Conservation (phyloP, 164 flowering plant genomes). For the Euptelea pleiosperma region DNA sequence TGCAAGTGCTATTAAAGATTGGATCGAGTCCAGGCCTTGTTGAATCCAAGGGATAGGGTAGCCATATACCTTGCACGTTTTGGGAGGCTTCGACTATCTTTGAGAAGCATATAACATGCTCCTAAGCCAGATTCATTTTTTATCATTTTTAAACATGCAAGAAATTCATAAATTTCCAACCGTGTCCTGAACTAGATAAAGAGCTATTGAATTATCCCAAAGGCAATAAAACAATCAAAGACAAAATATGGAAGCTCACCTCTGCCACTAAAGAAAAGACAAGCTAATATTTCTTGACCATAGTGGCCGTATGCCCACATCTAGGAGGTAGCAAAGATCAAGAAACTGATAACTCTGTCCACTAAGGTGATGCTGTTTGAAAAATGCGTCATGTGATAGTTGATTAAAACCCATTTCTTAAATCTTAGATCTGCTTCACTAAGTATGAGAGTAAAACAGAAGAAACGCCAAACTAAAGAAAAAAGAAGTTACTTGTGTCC, state of each 20-base stretch:
- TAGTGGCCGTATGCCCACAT: slow-evolving; percentile 96
- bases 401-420: not conserved
- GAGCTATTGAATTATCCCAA: not conserved
- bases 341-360: slow-evolving; percentile 77
- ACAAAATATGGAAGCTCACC: slow-evolving; percentile 41
- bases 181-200: no score
- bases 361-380: slow-evolving; percentile 83
- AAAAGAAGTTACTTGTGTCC: slow-evolving; percentile 79
- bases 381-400: slow-evolving; percentile 12
- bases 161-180: no score
- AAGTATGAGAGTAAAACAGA: not conserved
- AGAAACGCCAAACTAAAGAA: slow-evolving; percentile 4
- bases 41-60: no score
- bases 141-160: no score
- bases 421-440: not conserved
- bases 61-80: no score
- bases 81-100: no score
- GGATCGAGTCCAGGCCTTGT: no score
- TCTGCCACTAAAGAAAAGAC: slow-evolving; percentile 97
- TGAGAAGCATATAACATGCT: no score
- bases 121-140: no score
- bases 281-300: slow-evolving; percentile 91
- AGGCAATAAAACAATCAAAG: not conserved
- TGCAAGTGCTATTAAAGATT: no score
- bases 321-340: slow-evolving; percentile 88